These are phyloP conservation scores for Talaromyces ruber DNA, from an alignment of 495 filamentous ascomycete species.

Conservation along the genomic window DNA sequence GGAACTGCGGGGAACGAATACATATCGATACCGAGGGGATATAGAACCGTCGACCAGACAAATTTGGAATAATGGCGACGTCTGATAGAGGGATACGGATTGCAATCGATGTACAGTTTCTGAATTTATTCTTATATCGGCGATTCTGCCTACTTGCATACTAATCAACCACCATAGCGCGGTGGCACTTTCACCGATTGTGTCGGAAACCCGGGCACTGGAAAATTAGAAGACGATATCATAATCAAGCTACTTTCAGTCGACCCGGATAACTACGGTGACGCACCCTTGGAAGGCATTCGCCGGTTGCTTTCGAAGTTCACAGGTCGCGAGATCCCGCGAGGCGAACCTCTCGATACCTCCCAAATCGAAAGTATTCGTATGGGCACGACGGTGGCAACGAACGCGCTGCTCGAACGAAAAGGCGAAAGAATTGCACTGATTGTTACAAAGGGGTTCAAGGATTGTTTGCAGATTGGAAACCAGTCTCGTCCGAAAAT, in stretches of 20 bases:
- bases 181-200: slow-evolving; percentile 22
- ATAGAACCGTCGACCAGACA: not conserved
- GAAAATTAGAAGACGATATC: slow-evolving; percentile 52
- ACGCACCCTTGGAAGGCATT: slow-evolving; percentile 77
- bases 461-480: slow-evolving; percentile 70
- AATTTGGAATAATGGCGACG: not conserved
- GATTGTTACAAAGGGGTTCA: slow-evolving; percentile 76
- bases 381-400: slow-evolving; percentile 72
- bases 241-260: slow-evolving; percentile 75
- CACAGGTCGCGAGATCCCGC: slow-evolving; percentile 55
- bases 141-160: not conserved
- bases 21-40: not conserved
- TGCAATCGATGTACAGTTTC: slow-evolving; percentile 7
- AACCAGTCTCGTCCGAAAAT: slow-evolving; percentile 65
- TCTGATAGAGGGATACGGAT: slow-evolving; percentile 4
- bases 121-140: not conserved
- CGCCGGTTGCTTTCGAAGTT: slow-evolving; percentile 73
- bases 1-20: not conserved
- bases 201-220: slow-evolving; percentile 26
- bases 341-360: slow-evolving; percentile 68
- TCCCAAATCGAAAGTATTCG: slow-evolving; percentile 67
- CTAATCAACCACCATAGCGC: slow-evolving; percentile 4
- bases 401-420: slow-evolving; percentile 69
- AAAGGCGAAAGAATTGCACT: slow-evolving; percentile 81
- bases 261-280: slow-evolving; percentile 68